phyloP scores from a whole-genome alignment of 305 asterid genomes.

The Plantago coronopus region DNA sequence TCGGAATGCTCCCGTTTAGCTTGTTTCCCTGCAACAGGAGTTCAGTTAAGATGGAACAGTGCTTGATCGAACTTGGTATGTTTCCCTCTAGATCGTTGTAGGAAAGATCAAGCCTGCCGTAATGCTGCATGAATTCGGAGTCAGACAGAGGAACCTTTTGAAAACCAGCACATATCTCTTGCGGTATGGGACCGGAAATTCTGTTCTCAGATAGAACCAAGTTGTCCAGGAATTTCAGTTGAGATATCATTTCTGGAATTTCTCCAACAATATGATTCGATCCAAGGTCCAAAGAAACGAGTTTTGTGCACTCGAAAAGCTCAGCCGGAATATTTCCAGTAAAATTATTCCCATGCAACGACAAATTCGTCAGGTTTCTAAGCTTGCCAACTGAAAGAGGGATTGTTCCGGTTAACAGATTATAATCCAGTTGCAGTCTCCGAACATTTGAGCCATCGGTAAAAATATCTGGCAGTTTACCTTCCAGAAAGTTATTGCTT shows the following conservation, averaged over 20 bases:
- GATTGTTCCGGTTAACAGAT: slow-evolving; percentile 48
- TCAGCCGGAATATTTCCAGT: slow-evolving; percentile 56
- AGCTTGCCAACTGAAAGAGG: slow-evolving; percentile 44
- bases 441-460: slow-evolving; percentile 33
- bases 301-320: slow-evolving; percentile 57
- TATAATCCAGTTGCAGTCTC: slow-evolving; percentile 56
- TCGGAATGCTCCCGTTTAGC: slow-evolving; percentile 72
- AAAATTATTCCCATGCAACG: slow-evolving; percentile 58
- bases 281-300: slow-evolving; percentile 66
- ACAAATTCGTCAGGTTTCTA: slow-evolving; percentile 59
- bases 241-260: slow-evolving; percentile 50
- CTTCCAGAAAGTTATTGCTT: slow-evolving; percentile 46
- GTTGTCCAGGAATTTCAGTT: slow-evolving; percentile 57
- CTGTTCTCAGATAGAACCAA: slow-evolving; percentile 62
- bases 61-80: slow-evolving; percentile 48
- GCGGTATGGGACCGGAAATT: slow-evolving; percentile 62
- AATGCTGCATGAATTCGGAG: slow-evolving; percentile 73
- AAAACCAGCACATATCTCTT: slow-evolving; percentile 71
- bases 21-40: slow-evolving; percentile 50
- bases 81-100: slow-evolving; percentile 51
- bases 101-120: slow-evolving; percentile 81
- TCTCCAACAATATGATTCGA: slow-evolving; percentile 44
- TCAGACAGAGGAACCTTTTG: slow-evolving; percentile 60
- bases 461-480: slow-evolving; percentile 38
- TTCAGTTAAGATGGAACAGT: slow-evolving; percentile 48